Base-by-base conservation (phyloP, 2,329 filamentous ascomycete species). In the Ophiosphaerella herpotricha region DNA sequence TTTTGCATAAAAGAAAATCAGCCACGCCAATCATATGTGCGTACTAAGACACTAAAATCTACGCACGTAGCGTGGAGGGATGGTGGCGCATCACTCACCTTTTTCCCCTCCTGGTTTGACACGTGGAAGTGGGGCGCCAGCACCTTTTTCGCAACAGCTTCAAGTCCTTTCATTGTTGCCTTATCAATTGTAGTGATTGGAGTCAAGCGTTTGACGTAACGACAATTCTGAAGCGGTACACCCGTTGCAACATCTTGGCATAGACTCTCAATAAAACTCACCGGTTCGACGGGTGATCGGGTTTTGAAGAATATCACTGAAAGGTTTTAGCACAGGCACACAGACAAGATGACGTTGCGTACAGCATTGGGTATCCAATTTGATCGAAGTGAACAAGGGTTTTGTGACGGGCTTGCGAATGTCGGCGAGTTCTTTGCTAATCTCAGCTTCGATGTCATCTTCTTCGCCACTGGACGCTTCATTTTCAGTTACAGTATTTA, bases 381-480 rank as follows among this genome's bases (percentile, higher is more conserved):
- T 80, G 52, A 85, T 71, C 7, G 78, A 73, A 48, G 77, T 77
- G 63, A 84, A 85, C 13, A 80, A 71, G 47, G 77, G 77, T 49
- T 78, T 75, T 23, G 69, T 72, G 45, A 67, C 64, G 52, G 78
- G 77, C 57, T 76, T 78, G 52, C 82, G 84, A 61, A 91, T 81
- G 2, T 76, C 79, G 24, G 80, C 81, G n/a, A 94, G 72, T 73
- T 94, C 90, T 66, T 85, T 85, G 60, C 84, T 71, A 59, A 94
- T 90, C 24, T 85, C 82, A 5, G 83, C 80, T 66, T 91, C 89
- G 60, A 94, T 90, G 60, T 91, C 88, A 47, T 60, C 70, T 13
- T 61, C 68, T 9, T 64, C 65, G 7, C 62, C 60, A 36, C 67
- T 61, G 23, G 67, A 67, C 18, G 67, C 67, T 14, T 60, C 64